These are phyloP conservation scores for Amanita pallidorosea DNA, from an alignment of 768 basidiomycete species.

Conservation along the genomic window DNA sequence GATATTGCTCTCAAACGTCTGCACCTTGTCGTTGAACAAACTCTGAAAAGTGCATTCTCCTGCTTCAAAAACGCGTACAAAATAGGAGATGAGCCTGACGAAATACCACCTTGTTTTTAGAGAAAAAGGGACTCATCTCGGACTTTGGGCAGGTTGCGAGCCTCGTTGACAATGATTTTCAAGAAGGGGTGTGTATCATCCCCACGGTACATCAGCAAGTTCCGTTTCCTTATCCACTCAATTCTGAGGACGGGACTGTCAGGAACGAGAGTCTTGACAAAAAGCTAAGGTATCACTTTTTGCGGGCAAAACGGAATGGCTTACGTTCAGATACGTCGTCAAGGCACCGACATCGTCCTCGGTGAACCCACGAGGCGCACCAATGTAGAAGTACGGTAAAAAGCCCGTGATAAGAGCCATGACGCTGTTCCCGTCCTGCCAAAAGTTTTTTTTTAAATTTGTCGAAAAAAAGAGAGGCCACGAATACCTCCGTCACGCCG, in stretches of 20 bases:
- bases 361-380: conserved; percentile 76
- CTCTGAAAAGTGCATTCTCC: conserved; percentile 61
- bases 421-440: conserved; percentile 79
- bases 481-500: conserved; percentile 79
- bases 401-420: conserved; percentile 76
- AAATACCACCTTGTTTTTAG: not conserved
- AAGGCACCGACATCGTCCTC: conserved; percentile 59
- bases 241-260: conserved; percentile 31
- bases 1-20: conserved; percentile 93
- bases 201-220: conserved; percentile 83
- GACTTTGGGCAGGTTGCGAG: conserved; percentile 73
- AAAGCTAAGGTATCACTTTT: not conserved
- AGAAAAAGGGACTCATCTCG: conserved; percentile 60
- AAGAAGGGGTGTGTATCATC: conserved; percentile 74
- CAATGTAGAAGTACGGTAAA: conserved; percentile 87
- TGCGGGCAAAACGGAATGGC: conserved; percentile 13
- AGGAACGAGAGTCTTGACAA: not conserved
- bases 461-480: not conserved
- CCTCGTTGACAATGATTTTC: conserved; percentile 69
- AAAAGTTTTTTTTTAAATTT: not conserved
- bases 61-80: conserved; percentile 57
- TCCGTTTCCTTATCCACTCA: conserved; percentile 55
- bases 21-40: conserved; percentile 38
- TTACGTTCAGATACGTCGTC: conserved; percentile 62
- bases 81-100: conserved; percentile 11